Percentiles rank a stretch among this genome's conserved stretches.
Evolutionary conservation across 2,329 filamentous ascomycete genomes (phyloP).

Genomic region (Aureobasidium sp.): DNA sequence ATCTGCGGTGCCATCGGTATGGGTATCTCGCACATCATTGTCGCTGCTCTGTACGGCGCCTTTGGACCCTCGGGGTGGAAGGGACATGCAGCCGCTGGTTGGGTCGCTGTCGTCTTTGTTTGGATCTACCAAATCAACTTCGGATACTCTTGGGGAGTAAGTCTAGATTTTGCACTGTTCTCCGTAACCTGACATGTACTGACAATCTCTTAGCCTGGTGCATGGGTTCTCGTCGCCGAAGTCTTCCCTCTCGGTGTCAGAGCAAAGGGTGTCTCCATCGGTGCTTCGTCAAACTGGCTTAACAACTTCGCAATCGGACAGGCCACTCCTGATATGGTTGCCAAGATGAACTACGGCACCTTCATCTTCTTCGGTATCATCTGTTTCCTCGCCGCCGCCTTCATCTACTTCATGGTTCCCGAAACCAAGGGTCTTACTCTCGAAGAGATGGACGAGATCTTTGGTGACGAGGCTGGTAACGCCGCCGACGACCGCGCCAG

Average conservation of each 20-base stretch:
- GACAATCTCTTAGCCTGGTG: neutral
- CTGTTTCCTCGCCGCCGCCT: conserved; percentile 52
- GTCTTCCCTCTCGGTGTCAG: conserved; percentile 64
- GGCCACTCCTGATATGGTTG: conserved; percentile 56
- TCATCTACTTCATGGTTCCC: conserved; percentile 43
- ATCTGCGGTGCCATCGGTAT: conserved; percentile 59
- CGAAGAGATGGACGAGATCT: conserved; percentile 46
- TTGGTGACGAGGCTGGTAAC: conserved; percentile 12
- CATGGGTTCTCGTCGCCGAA: conserved; percentile 60
- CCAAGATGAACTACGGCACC: conserved; percentile 57
- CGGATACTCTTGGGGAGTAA: conserved; percentile 60
- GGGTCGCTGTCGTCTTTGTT: conserved; percentile 59
- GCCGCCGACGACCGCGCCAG: conserved; percentile 10
- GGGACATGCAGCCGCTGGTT: conserved; percentile 52
- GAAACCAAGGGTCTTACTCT: conserved; percentile 48
- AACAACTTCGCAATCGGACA: conserved; percentile 17
- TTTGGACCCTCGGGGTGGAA: conserved; percentile 46
- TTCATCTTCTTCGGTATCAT: conserved; percentile 63
- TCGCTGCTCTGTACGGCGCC: conserved; percentile 56
- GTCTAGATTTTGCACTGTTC: neutral
- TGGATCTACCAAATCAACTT: conserved; percentile 70
- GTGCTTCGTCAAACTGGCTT: conserved; percentile 42
- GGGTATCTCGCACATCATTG: conserved; percentile 62
- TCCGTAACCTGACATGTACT: neutral
- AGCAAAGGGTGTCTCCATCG: conserved; percentile 62